Evolutionary conservation across 2,329 filamentous ascomycete genomes (phyloP), one percentile per base, ranked within the genome.

Genomic region (Xylariaceae sp.): DNA sequence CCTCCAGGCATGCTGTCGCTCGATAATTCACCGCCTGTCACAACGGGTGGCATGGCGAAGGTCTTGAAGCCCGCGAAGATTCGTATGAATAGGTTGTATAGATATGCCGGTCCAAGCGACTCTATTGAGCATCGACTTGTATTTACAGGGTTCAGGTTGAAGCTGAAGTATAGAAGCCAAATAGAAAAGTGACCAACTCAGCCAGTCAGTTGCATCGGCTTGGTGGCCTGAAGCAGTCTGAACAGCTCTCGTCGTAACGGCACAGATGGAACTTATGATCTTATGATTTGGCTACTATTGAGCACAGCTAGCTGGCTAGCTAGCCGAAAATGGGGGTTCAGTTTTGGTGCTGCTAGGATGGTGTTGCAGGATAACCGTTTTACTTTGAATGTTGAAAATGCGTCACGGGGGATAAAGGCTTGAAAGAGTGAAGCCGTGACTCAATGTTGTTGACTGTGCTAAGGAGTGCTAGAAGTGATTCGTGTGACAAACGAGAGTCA

Each of bases 41-140:
- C 8, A 40, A 43, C 1, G n/a, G 53, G 24, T 14, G 41, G 9
- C 61, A 63, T 63, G 29, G n/a, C 28, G 49, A 44, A 14, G 17
- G n/a, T 17, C 21, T 51, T n/a, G 28, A 28, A 36, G 39, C 9
- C 7, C n/a, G 2, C 17, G n/a, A 16, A 24, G 8, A 3, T 36
- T 31, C 11, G 26, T 24, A 37, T 11, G 12, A 26, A 49, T 23
- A n/a, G 11, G 11, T 36, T 16, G 23, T 33, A 40, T 5, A 24
- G 29, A 33, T 43, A 33, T 41, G 3, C 8, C 23, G 6, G n/a
- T 17, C 6, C 11, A 17, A 31, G n/a, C 11, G 34, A 17, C 11
- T 50, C 24, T 14, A 37, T 36, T 14, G n/a, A 29, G 19, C 16
- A 40, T 40, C 6, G 31, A 26, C n/a, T 31, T 14, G 24, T 24